phyloP scores from a whole-genome alignment of 352 stramenopile genomes.

The Globisporangium alternatum region DNA sequence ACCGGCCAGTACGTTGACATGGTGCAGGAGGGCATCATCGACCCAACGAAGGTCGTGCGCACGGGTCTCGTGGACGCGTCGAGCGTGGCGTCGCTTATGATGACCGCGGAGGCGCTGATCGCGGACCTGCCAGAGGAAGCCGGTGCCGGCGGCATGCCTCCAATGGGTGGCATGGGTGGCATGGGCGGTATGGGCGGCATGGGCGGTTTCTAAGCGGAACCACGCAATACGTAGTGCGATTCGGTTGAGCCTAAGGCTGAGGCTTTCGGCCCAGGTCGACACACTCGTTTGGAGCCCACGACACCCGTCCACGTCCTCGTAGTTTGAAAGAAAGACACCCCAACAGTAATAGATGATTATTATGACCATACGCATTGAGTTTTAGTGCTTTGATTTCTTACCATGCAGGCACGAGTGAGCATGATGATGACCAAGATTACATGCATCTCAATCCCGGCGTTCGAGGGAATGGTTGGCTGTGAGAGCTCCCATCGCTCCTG shows the following conservation, averaged over 20 bases:
- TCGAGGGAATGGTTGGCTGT: not conserved
- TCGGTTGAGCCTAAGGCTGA: not conserved
- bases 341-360: slow-evolving; percentile 49
- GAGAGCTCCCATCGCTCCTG: not conserved
- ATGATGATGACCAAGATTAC: not conserved
- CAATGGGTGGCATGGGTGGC: slow-evolving; percentile 82
- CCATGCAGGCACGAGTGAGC: too few species aligned
- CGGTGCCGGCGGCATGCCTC: slow-evolving; percentile 36
- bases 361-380: slow-evolving; percentile 15
- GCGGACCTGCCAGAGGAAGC: slow-evolving; percentile 93
- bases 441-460: not conserved
- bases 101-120: slow-evolving; percentile 99
- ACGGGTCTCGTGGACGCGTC: slow-evolving; percentile 98
- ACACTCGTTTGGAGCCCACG: too few species aligned
- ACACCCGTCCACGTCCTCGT: slow-evolving; percentile 4
- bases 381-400: not conserved
- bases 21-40: slow-evolving; percentile 97
- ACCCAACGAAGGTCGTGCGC: slow-evolving; percentile 98
- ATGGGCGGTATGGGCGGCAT: slow-evolving; percentile 81
- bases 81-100: slow-evolving; percentile 98
- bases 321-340: slow-evolving; percentile 17
- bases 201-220: slow-evolving; percentile 54
- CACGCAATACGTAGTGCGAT: too few species aligned
- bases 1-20: slow-evolving; percentile 98
- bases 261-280: too few species aligned